Evolutionary conservation across 345 rosid genomes (phyloP).

Genomic region (Eucalyptus tenuipes): DNA sequence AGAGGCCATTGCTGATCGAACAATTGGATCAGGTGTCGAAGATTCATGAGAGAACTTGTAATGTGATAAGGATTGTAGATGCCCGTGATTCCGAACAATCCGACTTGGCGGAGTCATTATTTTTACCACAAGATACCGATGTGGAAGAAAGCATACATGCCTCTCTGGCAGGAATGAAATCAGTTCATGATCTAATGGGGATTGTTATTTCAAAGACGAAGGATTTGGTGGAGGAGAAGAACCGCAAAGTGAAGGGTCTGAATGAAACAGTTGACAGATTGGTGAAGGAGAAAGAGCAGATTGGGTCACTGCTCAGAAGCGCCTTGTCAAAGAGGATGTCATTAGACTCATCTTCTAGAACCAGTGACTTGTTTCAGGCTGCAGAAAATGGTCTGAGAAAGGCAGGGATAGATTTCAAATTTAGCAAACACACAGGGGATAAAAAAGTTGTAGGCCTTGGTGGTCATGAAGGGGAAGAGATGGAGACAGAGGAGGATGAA

Average conservation of each 20-base stretch:
- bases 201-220: conserved; percentile 50
- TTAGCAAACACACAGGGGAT: conserved; percentile 29
- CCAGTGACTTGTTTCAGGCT: conserved; percentile 55
- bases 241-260: conserved; percentile 45
- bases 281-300: conserved; percentile 85
- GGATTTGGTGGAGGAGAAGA: conserved; percentile 56
- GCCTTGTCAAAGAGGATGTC: conserved; percentile 71
- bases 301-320: conserved; percentile 73
- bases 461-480: conserved; percentile 9
- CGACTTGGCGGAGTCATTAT: conserved; percentile 73
- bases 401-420: conserved; percentile 63
- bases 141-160: conserved; percentile 84
- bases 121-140: conserved; percentile 75
- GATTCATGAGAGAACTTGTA: conserved; percentile 64
- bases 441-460: conserved; percentile 14
- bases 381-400: conserved; percentile 83
- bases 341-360: conserved; percentile 44
- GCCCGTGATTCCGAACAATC: conserved; percentile 44
- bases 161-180: conserved; percentile 89
- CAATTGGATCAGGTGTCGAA: conserved; percentile 74
- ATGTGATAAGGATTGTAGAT: conserved; percentile 50
- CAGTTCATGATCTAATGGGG: conserved; percentile 54
- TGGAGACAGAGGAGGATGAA: conserved; percentile 60
- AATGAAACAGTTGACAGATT: conserved; percentile 56
- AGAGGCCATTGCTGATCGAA: conserved; percentile 62